These are phyloP conservation scores for Brassica balearica DNA, from an alignment of 441 rosid genomes.

Conservation along the genomic window DNA sequence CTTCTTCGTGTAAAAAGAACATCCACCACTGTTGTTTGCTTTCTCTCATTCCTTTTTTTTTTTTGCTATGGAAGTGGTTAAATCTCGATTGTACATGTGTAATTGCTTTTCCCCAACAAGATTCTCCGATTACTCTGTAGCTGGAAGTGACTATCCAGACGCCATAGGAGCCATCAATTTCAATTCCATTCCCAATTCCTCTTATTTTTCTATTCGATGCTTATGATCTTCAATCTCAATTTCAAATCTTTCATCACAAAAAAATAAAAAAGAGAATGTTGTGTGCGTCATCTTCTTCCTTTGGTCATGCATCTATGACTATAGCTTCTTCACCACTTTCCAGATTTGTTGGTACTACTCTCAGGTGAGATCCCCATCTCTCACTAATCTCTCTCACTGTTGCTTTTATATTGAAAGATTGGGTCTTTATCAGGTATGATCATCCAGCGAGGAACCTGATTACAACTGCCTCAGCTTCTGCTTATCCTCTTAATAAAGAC, in stretches of 20 bases:
- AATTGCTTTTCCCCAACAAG: constrained; percentile 40
- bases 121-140: constrained; percentile 47
- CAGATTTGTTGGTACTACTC: constrained; percentile 28
- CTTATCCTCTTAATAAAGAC: constrained; percentile 65
- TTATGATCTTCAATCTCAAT: constrained; percentile 29
- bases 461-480: constrained; percentile 58
- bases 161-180: constrained; percentile 43
- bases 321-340: constrained; percentile 43
- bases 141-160: constrained; percentile 54
- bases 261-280: constrained; percentile 10
- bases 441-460: constrained; percentile 45
- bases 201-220: constrained; percentile 26
- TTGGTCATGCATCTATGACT: constrained; percentile 36
- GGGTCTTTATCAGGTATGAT: constrained; percentile 9
- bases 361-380: constrained; percentile 48
- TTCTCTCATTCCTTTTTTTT: constrained; percentile 20
- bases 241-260: constrained; percentile 11
- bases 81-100: constrained; percentile 45
- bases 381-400: constrained; percentile 23
- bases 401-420: constrained; percentile 13
- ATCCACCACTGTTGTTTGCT: neutral
- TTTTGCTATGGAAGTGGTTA: constrained; percentile 58
- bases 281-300: constrained; percentile 43
- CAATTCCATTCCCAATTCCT: constrained; percentile 34
- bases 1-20: constrained; percentile 9